Conservation (phyloP, 106 monocot species). For the Phalaenopsis equestris region DNA sequence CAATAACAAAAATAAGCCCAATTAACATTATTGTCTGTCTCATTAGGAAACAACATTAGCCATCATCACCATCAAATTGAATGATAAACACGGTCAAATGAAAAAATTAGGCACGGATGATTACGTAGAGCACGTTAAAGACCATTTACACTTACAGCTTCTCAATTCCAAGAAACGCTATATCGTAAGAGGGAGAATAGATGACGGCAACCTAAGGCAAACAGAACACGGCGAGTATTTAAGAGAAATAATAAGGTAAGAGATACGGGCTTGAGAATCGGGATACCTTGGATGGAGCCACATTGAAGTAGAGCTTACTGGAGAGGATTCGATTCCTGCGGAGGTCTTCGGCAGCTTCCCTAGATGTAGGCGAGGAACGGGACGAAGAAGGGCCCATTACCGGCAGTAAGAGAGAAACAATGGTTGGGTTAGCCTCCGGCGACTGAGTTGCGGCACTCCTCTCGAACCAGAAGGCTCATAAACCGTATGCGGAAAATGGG, state of each 20-base stretch:
- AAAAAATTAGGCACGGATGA: neutral
- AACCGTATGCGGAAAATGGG: neutral
- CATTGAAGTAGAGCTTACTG: constrained; percentile 94
- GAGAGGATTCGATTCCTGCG: constrained; percentile 57
- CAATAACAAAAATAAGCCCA: neutral
- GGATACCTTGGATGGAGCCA: constrained; percentile 47
- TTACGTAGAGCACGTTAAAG: neutral
- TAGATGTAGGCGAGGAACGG: neutral
- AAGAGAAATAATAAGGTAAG: neutral
- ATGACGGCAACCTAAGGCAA: constrained; percentile 60
- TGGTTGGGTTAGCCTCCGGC: neutral
- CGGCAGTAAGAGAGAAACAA: neutral
- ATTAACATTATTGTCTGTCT: neutral
- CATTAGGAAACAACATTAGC: neutral
- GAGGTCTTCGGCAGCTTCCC: constrained; percentile 16
- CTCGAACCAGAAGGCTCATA: neutral
- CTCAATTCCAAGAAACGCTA: constrained; percentile 80
- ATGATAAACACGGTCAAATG: neutral
- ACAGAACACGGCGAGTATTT: neutral
- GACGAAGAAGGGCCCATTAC: constrained; percentile 16
- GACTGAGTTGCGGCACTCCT: neutral
- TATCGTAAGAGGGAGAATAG: constrained; percentile 82
- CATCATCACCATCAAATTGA: neutral
- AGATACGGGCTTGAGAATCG: neutral
- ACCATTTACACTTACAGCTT: constrained; percentile 57